Conservation (phyloP, 2,329 filamentous ascomycete genomes). For the Exophiala oligosperma region DNA sequence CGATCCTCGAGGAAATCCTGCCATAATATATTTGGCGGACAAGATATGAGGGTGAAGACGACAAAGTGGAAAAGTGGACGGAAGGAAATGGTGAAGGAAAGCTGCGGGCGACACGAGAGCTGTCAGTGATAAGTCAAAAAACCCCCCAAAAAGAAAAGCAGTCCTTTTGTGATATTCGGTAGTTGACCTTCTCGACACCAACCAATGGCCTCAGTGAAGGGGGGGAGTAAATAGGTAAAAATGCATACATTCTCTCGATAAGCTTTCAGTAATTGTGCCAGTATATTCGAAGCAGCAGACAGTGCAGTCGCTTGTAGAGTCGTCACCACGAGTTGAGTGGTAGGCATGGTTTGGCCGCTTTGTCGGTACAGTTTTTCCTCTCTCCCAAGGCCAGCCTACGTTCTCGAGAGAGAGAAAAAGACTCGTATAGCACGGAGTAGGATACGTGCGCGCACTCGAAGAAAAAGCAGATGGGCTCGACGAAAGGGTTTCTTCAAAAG, state of each 20-base stretch:
- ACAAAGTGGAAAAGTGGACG: slow-evolving; percentile 74
- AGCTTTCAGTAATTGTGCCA: slow-evolving; percentile 70
- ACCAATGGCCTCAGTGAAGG: neutral
- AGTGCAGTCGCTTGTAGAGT: slow-evolving; percentile 68
- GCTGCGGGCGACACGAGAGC: slow-evolving; percentile 3
- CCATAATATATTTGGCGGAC: slow-evolving; percentile 84
- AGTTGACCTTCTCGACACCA: neutral
- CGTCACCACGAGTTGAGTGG: slow-evolving; percentile 51
- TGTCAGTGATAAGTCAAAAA: neutral
- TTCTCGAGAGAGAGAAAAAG: no score
- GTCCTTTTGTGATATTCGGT: neutral
- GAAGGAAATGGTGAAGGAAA: slow-evolving; percentile 62
- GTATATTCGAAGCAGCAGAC: slow-evolving; percentile 66
- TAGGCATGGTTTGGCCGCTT: slow-evolving; percentile 18
- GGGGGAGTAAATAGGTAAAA: neutral
- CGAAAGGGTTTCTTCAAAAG: no score
- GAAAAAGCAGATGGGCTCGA: no score
- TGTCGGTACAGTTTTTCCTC: neutral
- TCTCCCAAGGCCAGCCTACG: neutral
- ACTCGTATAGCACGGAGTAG: no score
- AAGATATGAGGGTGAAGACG: slow-evolving; percentile 69
- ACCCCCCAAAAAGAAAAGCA: no score
- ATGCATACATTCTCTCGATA: slow-evolving; percentile 42
- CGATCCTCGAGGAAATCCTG: slow-evolving; percentile 73
- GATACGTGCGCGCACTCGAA: no score